Conservation (phyloP, 495 filamentous ascomycete species). For the Aspergillus haitiensis region DNA sequence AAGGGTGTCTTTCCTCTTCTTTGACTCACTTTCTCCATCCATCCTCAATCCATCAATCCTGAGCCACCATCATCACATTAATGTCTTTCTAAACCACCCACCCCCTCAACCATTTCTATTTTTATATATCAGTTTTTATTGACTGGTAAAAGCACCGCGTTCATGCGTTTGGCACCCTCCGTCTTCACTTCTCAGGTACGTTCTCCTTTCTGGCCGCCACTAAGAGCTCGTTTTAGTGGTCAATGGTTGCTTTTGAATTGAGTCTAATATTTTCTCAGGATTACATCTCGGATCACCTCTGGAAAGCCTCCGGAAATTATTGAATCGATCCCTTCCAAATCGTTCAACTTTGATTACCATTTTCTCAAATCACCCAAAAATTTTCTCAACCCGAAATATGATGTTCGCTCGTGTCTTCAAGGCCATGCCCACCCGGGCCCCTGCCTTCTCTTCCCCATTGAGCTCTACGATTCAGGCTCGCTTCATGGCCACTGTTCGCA, state of each 20-base stretch:
- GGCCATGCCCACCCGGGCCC: conserved; percentile 53
- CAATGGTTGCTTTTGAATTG: too few species aligned
- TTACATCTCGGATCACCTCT: conserved; percentile 99
- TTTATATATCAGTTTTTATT: conserved; percentile 24
- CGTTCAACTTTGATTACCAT: conserved; percentile 1
- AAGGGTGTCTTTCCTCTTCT: conserved; percentile 26
- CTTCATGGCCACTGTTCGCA: conserved; percentile 66
- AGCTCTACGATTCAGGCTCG: conserved; percentile 56
- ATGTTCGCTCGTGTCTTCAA: conserved; percentile 73
- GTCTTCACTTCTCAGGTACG: conserved; percentile 96
- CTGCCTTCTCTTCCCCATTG: conserved; percentile 50
- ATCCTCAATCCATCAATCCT: conserved; percentile 15
- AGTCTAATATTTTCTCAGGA: conserved; percentile 55
- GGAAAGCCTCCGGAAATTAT: conserved; percentile 81
- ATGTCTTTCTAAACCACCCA: conserved; percentile 34
- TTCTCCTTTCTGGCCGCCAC: conserved; percentile 14
- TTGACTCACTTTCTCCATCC: conserved; percentile 24
- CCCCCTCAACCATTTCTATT: conserved; percentile 8
- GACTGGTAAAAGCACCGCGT: conserved; percentile 57
- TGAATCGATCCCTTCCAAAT: conserved; percentile 47
- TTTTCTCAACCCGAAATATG: conserved; percentile 39
- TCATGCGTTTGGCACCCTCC: conserved; percentile 93
- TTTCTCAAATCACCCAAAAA: conserved; percentile 25
- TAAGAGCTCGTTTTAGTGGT: background rate
- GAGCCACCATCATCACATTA: conserved; percentile 12